Evolutionary conservation across 768 basidiomycete genomes (phyloP).

Genomic region (Suillus bovinus): DNA sequence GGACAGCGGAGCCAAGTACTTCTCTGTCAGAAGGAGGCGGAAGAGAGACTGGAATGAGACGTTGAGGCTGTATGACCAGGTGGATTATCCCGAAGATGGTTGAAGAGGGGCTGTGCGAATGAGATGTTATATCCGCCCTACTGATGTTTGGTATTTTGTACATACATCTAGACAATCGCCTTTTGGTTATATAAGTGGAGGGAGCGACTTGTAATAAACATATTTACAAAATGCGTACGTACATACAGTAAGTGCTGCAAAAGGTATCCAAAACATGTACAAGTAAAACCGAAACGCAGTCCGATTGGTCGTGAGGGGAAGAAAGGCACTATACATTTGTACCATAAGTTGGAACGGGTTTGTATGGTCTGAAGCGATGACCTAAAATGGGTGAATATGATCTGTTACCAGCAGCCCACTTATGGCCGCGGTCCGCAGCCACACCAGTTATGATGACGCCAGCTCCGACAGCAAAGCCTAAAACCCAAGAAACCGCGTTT

Average conservation of each 20-base stretch:
- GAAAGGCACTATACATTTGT: neutral
- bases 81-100: constrained; percentile 71
- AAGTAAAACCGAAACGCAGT: neutral
- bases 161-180: neutral
- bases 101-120: constrained; percentile 39
- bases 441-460: constrained; percentile 65
- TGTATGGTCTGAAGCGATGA: constrained; percentile 63
- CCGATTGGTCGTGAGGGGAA: neutral
- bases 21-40: constrained; percentile 73
- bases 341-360: constrained; percentile 22
- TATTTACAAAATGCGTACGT: neutral
- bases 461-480: constrained; percentile 49
- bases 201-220: neutral
- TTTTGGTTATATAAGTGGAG: neutral
- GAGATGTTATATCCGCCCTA: neutral
- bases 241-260: neutral
- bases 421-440: constrained; percentile 46
- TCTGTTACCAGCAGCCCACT: constrained; percentile 79
- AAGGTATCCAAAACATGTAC: constrained; percentile 5
- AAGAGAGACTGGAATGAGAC: constrained; percentile 93
- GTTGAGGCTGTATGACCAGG: constrained; percentile 74
- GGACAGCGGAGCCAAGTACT: constrained; percentile 75
- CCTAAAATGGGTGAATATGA: constrained; percentile 46
- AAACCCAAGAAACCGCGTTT: constrained; percentile 62
- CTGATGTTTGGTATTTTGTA: neutral